Evolutionary conservation across 164 flowering plant genomes (phyloP).

Genomic region (Sextonia rubra): DNA sequence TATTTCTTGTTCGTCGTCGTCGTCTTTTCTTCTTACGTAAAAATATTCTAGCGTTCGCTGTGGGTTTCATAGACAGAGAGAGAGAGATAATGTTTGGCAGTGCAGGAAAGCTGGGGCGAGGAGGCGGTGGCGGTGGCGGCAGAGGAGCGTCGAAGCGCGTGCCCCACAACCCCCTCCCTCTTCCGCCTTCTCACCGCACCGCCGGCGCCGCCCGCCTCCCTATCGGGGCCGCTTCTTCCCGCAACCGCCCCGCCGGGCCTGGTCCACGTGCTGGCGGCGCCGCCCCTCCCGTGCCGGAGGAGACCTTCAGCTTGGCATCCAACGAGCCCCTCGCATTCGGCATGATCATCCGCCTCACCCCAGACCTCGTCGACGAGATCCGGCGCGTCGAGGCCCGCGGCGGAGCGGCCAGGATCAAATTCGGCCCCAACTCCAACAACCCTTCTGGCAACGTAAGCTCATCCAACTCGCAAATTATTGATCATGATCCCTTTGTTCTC

Average conservation of each 20-base stretch:
- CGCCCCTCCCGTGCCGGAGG: slow-evolving; percentile 37
- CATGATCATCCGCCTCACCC: slow-evolving; percentile 71
- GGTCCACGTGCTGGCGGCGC: slow-evolving; percentile 1
- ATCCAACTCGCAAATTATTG: too few species aligned
- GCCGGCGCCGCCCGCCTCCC: slow-evolving; percentile 18
- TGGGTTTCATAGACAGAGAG: not conserved
- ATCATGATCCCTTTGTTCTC: not conserved
- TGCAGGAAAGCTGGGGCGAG: slow-evolving; percentile 56
- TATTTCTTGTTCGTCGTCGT: too few species aligned
- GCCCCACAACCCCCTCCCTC: slow-evolving; percentile 35
- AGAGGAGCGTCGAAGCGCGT: slow-evolving; percentile 27
- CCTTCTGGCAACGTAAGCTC: slow-evolving; percentile 62
- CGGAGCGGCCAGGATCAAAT: slow-evolving; percentile 68
- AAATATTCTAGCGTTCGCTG: not conserved
- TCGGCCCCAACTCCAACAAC: slow-evolving; percentile 55
- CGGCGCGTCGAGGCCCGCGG: slow-evolving; percentile 71
- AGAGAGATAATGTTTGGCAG: slow-evolving; percentile 52
- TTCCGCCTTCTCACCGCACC: slow-evolving; percentile 42
- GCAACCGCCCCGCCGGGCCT: slow-evolving; percentile 14
- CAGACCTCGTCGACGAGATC: slow-evolving; percentile 91
- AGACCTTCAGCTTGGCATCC: slow-evolving; percentile 60
- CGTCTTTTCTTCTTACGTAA: too few species aligned
- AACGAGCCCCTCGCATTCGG: slow-evolving; percentile 59
- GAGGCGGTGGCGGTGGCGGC: slow-evolving; percentile 46
- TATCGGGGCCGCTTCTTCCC: slow-evolving; percentile 30